A percentile compares a stretch with the other conserved stretches of the same genome.
Evolutionary conservation across 148 eudicot species (phyloP).

Genomic region (Rhododendron kiyosumense): DNA sequence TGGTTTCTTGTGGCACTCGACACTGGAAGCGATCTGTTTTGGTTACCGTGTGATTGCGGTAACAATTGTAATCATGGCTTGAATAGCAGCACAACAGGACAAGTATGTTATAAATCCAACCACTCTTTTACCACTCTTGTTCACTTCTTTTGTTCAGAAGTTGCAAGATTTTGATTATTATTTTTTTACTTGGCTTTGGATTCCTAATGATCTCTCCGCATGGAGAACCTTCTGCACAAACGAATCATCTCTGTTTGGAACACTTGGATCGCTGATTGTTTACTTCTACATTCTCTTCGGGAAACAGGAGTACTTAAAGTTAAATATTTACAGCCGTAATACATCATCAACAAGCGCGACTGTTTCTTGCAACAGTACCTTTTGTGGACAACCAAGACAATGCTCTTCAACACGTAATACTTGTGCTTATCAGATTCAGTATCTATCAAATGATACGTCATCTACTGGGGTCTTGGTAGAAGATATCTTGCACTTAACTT

Average conservation of each 20-base stretch:
- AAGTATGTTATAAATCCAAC: constrained; percentile 34
- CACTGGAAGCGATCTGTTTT: constrained; percentile 83
- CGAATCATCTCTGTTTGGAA: background rate
- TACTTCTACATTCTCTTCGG: background rate
- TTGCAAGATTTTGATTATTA: background rate
- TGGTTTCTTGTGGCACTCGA: constrained; percentile 82
- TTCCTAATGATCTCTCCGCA: background rate
- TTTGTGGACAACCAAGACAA: constrained; percentile 34
- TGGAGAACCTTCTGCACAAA: background rate
- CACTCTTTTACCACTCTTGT: background rate
- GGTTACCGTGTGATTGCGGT: constrained; percentile 93
- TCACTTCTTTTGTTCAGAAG: background rate
- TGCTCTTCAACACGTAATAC: constrained; percentile 29
- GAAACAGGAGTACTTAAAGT: constrained; percentile 29
- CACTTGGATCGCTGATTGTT: background rate
- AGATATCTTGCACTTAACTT: constrained; percentile 65
- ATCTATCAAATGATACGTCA: constrained; percentile 66
- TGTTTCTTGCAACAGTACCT: constrained; percentile 58
- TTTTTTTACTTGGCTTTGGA: background rate
- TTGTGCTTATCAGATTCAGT: constrained; percentile 55
- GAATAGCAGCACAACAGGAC: constrained; percentile 19
- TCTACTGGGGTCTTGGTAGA: constrained; percentile 66
- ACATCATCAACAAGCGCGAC: constrained; percentile 53
- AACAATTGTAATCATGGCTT: constrained; percentile 42
- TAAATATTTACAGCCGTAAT: constrained; percentile 65